phyloP scores from a whole-genome alignment of 1,139 yeast species.

The Saccharomyces uvarum region DNA sequence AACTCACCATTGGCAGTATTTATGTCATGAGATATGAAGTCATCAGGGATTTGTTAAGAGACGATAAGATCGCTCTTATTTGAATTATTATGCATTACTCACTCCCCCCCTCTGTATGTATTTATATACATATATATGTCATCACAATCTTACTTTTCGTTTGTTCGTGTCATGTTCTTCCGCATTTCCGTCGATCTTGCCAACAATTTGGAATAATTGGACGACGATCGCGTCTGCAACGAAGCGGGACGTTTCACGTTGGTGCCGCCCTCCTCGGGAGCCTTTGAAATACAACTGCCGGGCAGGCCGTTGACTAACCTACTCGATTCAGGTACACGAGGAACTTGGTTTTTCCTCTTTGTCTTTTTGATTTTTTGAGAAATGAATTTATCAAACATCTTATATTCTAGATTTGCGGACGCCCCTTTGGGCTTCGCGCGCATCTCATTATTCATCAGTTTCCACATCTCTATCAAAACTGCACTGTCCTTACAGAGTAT shows the following conservation, averaged over 20 bases:
- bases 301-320: conserved; percentile 34
- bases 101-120: neutral
- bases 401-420: neutral
- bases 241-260: neutral
- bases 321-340: conserved; percentile 25
- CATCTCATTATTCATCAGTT: neutral
- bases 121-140: neutral
- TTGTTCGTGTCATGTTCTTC: neutral
- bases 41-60: conserved; percentile 23
- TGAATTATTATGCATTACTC: conserved; percentile 7
- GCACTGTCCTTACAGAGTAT: neutral
- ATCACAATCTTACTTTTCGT: neutral
- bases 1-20: conserved; percentile 57
- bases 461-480: neutral
- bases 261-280: conserved; percentile 10
- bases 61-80: conserved; percentile 26
- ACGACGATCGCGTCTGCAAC: neutral
- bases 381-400: conserved; percentile 32
- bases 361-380: conserved; percentile 8
- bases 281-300: conserved; percentile 8
- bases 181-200: neutral
- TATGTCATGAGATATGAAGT: conserved; percentile 65
- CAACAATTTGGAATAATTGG: neutral
- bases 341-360: conserved; percentile 23
- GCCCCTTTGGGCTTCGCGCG: conserved; percentile 14